A percentile compares a stretch with the other conserved stretches of the same genome.
Conservation (phyloP, 2,329 filamentous ascomycete species). For the Thielaviopsis punctulata region DNA sequence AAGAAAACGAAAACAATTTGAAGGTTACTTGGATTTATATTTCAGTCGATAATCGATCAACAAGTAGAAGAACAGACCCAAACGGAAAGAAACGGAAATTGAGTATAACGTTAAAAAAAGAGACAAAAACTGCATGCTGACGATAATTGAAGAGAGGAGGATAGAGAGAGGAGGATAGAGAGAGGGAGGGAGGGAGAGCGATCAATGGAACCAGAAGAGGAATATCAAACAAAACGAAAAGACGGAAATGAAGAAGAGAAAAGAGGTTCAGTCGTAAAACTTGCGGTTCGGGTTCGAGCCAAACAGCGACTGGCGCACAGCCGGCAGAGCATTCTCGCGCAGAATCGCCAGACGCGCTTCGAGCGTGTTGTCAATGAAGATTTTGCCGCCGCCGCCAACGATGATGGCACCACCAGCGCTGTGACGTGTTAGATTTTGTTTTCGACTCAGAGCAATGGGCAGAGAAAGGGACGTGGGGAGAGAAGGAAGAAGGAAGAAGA, state of each 20-base stretch:
- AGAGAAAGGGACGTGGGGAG: background rate
- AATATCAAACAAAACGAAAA: background rate
- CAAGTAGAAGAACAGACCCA: background rate
- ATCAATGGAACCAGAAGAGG: background rate
- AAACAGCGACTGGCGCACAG: slow-evolving; percentile 72
- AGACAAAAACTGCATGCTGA: background rate
- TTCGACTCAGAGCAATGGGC: background rate
- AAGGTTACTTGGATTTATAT: background rate
- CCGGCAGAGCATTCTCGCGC: slow-evolving; percentile 68
- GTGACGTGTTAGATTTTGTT: slow-evolving; percentile 12
- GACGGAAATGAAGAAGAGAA: background rate
- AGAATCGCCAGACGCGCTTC: slow-evolving; percentile 78
- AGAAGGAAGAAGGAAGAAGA: background rate
- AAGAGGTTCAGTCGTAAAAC: slow-evolving; percentile 59
- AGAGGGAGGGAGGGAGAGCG: background rate
- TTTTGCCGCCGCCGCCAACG: slow-evolving; percentile 73
- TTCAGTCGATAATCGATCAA: background rate
- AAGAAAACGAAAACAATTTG: too few species aligned
- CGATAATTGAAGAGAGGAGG: background rate
- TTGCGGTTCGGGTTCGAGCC: slow-evolving; percentile 90
- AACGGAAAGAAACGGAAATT: background rate
- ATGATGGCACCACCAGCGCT: slow-evolving; percentile 75
- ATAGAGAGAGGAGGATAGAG: background rate
- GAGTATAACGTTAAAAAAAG: too few species aligned
- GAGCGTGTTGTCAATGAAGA: slow-evolving; percentile 97